These are phyloP conservation scores for Pseudogymnoascus sp. DNA, from an alignment of 2,329 filamentous ascomycete genomes.

Conservation along the genomic window DNA sequence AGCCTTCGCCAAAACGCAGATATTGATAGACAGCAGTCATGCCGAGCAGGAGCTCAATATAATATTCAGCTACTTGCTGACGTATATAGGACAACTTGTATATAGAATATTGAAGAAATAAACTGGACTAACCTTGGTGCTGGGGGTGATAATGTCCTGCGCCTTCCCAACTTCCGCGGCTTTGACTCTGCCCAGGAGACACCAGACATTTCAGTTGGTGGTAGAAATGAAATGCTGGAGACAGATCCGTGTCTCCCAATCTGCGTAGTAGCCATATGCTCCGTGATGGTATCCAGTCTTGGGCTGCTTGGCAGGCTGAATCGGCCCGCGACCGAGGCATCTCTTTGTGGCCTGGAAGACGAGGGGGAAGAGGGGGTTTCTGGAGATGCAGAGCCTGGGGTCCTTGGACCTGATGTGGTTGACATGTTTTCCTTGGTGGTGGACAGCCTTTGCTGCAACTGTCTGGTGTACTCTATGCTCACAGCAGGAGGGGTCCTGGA, in stretches of 20 bases:
- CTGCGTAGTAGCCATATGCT: constrained; percentile 25
- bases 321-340: background rate
- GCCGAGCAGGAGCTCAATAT: background rate
- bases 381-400: background rate
- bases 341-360: background rate
- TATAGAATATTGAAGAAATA: constrained; percentile 3
- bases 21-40: background rate
- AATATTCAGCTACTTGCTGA: background rate
- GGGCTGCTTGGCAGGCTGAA: constrained; percentile 12
- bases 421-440: background rate
- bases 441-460: background rate
- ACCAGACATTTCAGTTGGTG: constrained; percentile 15
- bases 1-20: constrained; percentile 11
- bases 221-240: constrained; percentile 22
- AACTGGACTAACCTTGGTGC: constrained; percentile 28
- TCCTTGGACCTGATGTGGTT: background rate
- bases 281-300: constrained; percentile 24
- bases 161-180: constrained; percentile 13
- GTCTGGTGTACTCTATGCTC: background rate
- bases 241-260: constrained; percentile 16
- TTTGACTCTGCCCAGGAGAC: constrained; percentile 11
- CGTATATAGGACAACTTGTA: background rate
- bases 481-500: background rate
- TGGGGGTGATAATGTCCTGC: constrained; percentile 30
- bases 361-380: constrained; percentile 4